Evolutionary conservation across 352 stramenopile species (phyloP).

Genomic region (Globisporangium canariense): DNA sequence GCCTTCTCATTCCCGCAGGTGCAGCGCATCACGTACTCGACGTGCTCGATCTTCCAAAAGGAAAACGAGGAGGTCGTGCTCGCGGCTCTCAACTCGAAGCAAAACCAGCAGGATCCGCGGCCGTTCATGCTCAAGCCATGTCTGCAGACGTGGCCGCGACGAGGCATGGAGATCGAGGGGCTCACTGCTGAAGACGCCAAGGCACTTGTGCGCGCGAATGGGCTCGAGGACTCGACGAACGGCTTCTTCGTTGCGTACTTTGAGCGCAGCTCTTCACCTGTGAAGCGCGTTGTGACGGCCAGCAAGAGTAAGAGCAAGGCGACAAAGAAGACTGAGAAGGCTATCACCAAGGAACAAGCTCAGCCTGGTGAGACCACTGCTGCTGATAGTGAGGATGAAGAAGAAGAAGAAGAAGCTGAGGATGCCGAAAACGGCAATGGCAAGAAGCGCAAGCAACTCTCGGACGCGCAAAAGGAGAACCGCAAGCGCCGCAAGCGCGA

Average conservation of each 20-base stretch:
- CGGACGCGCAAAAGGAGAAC: conserved; percentile 60
- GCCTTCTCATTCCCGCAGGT: conserved; percentile 94
- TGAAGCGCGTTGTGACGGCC: background rate
- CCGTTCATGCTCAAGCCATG: conserved; percentile 68
- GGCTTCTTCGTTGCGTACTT: conserved; percentile 98
- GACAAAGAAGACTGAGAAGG: background rate
- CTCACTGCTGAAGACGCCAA: conserved; percentile 61
- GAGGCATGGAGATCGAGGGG: conserved; percentile 56
- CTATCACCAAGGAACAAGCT: conserved; percentile 1
- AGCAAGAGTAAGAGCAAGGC: background rate
- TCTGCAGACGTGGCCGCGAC: conserved; percentile 69
- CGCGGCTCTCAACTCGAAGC: conserved; percentile 70
- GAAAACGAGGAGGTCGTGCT: conserved; percentile 96
- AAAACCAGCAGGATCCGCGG: conserved; percentile 37
- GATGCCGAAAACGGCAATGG: conserved; percentile 8
- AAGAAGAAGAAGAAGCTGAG: background rate
- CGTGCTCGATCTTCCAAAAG: conserved; percentile 94
- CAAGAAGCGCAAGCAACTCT: conserved; percentile 65
- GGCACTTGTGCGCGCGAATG: conserved; percentile 90
- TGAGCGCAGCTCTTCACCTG: conserved; percentile 45
- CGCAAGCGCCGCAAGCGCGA: conserved; percentile 73
- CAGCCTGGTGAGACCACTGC: conserved; percentile 3
- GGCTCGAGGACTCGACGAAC: conserved; percentile 92
- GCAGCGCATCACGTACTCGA: conserved; percentile 95
- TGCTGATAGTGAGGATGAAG: background rate